Evolutionary conservation across 1,139 yeast genomes (phyloP).

Genomic region (Saccharomyces hybrid): DNA sequence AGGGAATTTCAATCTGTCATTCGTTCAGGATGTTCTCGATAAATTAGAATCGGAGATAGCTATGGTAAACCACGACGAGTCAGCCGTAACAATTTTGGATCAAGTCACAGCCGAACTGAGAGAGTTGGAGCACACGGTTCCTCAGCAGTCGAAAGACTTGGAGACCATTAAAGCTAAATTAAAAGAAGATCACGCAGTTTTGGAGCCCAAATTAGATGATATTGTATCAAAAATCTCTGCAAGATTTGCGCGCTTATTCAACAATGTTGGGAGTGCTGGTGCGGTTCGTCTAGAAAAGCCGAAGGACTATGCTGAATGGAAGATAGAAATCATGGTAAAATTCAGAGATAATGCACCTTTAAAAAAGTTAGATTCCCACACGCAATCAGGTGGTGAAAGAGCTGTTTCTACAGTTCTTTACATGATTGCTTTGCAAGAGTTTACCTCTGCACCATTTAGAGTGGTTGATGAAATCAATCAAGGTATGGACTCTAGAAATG

Average conservation of each 20-base stretch:
- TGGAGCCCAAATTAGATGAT: constrained; percentile 53
- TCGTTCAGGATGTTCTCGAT: constrained; percentile 31
- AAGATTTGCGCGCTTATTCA: constrained; percentile 60
- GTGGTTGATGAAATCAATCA: constrained; percentile 98
- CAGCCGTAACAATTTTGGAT: constrained; percentile 36
- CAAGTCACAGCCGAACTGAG: constrained; percentile 28
- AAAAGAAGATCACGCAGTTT: constrained; percentile 34
- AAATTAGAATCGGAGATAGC: constrained; percentile 35
- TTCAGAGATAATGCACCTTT: constrained; percentile 70
- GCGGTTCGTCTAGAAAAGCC: constrained; percentile 53
- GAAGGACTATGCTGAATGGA: constrained; percentile 66
- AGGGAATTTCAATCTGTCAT: constrained; percentile 37
- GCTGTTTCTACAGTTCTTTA: constrained; percentile 91
- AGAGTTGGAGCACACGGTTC: constrained; percentile 25
- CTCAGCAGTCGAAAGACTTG: constrained; percentile 27
- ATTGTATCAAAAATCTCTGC: constrained; percentile 48
- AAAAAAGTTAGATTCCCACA: constrained; percentile 67
- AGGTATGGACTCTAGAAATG: constrained; percentile 96
- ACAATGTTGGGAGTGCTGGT: constrained; percentile 79
- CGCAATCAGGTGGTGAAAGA: constrained; percentile 97
- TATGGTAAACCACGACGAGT: constrained; percentile 33
- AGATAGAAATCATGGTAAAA: constrained; percentile 72
- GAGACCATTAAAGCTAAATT: constrained; percentile 35
- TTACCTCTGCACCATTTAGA: constrained; percentile 83
- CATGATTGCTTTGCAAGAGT: constrained; percentile 85